Evolutionary conservation across 169 alveolate genomes (phyloP), one percentile per base, ranked within the genome.

Genomic region (Eimeria tenella): DNA sequence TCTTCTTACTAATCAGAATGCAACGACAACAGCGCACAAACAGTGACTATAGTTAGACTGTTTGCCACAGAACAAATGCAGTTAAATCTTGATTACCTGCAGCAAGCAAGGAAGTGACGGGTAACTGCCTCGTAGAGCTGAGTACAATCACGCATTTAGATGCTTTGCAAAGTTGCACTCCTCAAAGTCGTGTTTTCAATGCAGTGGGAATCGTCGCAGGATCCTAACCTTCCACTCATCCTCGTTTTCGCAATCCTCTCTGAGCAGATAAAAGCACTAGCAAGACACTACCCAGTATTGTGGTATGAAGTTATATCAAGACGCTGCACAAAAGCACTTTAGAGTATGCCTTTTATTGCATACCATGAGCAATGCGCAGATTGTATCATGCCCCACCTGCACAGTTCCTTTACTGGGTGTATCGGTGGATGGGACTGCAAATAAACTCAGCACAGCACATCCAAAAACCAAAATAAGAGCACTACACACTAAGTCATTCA

Each of bases 341-440:
- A 31, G 2, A 31, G 42, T 31, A 31, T 31, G 42, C 42, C 42
- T 31, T 31, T 31, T 31, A 31, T 31, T 31, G 42, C 42, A 17
- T 58, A 58, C 21, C 68, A 17, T 10, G 68, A 58, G 68, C 0
- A 58, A 58, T 17, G 68, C 68, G 19, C 11, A 68, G 77, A 7
- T 1, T 1, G 77, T n/a, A 10, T 68, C 77, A 0, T 68, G n/a
- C 77, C 96, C 58, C 95, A 95, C 94, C 97, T 95, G 88, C 95
- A 65, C 73, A 98, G 96, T 86, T 94, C 94, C 95, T 99, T 99
- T n/a, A 99, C 99, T 2, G 99, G 99, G 95, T 99, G 99, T 53
- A 99, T 99, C 3, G 99, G 99, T 23, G 99, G 99, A 96, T 99
- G 99, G 4, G 99, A 99, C 94, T 95, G 86, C 94, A 13, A 53